phyloP scores from a whole-genome alignment of 2,329 filamentous ascomycete genomes.

The Xylaria polymorpha region DNA sequence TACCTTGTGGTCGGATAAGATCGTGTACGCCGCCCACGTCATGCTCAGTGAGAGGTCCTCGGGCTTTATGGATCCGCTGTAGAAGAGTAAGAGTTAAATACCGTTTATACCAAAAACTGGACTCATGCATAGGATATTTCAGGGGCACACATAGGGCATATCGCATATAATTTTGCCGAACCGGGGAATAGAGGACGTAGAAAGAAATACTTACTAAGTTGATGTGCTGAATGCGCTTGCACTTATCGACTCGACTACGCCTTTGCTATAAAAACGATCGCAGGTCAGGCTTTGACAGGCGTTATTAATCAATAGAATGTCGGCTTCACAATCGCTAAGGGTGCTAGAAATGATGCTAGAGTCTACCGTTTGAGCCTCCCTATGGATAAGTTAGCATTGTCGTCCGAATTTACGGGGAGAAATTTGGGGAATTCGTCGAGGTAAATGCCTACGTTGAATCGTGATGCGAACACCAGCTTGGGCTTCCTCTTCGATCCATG shows the following conservation, averaged over 20 bases:
- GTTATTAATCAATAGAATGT: conserved; percentile 29
- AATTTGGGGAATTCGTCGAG: neutral
- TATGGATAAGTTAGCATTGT: conserved; percentile 5
- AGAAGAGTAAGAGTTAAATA: too few relatives aligned
- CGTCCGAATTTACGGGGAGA: neutral
- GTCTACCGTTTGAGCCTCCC: neutral
- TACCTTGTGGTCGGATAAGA: conserved; percentile 18
- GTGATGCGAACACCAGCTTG: conserved; percentile 13
- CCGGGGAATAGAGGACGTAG: too few relatives aligned
- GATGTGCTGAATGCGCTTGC: conserved; percentile 25
- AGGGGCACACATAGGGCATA: too few relatives aligned
- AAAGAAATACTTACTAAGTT: neutral
- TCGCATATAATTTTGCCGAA: too few relatives aligned
- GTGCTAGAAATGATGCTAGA: conserved; percentile 17
- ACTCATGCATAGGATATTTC: too few relatives aligned
- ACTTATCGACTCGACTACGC: conserved; percentile 33
- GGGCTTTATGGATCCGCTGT: neutral
- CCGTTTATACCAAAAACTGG: too few relatives aligned
- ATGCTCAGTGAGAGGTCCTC: conserved; percentile 21
- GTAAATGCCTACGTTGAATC: conserved; percentile 1
- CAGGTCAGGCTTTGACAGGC: conserved; percentile 25
- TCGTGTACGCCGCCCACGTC: conserved; percentile 26
- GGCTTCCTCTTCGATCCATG: conserved; percentile 18
- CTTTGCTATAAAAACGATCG: conserved; percentile 20
- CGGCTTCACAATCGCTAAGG: conserved; percentile 29